Evolutionary conservation across 1,284 basidiomycete genomes (phyloP), one percentile per base, ranked within the genome.

Genomic region (Cerrena zonata): DNA sequence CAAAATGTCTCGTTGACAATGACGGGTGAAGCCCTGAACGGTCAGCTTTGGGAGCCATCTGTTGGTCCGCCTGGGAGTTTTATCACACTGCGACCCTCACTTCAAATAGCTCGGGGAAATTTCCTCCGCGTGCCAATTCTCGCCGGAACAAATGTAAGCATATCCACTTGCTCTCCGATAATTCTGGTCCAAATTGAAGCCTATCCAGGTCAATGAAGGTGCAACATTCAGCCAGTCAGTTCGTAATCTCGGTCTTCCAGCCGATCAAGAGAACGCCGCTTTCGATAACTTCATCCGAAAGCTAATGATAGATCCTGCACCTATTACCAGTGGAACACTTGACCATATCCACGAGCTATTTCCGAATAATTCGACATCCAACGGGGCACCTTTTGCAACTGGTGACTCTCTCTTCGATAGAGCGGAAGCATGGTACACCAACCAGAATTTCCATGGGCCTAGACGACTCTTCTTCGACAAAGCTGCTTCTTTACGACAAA

Each of bases 341-440:
- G 51, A 67, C 46, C 57, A 64, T 3, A 71, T 79, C 36, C 59
- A 73, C 27, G 34, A 47, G 0, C 52, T 75, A 3, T 83, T 71
- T 59, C 76, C 77, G 0, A 72, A 73, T 0, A 76, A 80, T 50
- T 76, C 79, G 50, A 62, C 70, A 10, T 62, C 63, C 7, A 59
- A 68, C 1, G 77, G 76, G 1, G 76, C 71, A 2, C 70, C 72
- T 0, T 81, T 79, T 64, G 76, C 76, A 51, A 82, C 78, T 0
- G 79, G 79, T 0, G 79, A 83, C 57, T 76, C 75, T 5, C 63
- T 83, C 13, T 82, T 78, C 48, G 80, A 82, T 56, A 65, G 80
- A 48, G 75, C 70, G 0, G 72, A 65, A 45, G 68, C 79, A 1
- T 82, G 75, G 73, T 83, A 82, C 56, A 77, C 75, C 0, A 78